These are phyloP conservation scores for Ceratocystis lukuohia DNA, from an alignment of 2,329 filamentous ascomycete genomes.

Conservation along the genomic window DNA sequence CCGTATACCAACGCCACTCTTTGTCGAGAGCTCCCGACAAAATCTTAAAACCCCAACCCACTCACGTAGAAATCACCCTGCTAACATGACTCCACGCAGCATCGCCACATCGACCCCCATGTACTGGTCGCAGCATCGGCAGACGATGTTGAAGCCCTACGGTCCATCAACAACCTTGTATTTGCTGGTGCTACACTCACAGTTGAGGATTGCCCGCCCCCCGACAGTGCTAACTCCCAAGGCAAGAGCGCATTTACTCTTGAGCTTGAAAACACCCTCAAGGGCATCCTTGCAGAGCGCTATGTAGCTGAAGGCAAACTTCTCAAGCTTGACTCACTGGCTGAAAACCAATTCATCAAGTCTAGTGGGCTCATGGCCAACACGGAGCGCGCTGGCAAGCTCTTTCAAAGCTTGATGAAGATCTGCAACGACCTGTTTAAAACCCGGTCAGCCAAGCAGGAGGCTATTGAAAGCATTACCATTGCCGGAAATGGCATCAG, in stretches of 20 bases:
- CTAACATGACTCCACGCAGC: conserved; percentile 50
- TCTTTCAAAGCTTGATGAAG: conserved; percentile 83
- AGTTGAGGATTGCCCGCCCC: conserved; percentile 10
- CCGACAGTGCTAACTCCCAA: neutral
- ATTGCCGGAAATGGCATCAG: conserved; percentile 68
- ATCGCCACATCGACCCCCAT: conserved; percentile 50
- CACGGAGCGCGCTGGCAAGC: conserved; percentile 62
- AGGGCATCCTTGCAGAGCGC: conserved; percentile 56
- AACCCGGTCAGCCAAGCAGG: conserved; percentile 54
- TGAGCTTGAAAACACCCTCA: conserved; percentile 55
- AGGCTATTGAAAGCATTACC: conserved; percentile 69
- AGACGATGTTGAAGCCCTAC: conserved; percentile 49
- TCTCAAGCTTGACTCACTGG: conserved; percentile 68
- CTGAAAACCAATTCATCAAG: conserved; percentile 56
- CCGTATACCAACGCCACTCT: neutral
- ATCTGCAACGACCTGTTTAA: conserved; percentile 70
- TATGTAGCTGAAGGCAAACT: conserved; percentile 62
- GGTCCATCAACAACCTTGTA: conserved; percentile 53
- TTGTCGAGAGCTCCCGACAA: too few relatives aligned
- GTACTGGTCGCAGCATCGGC: conserved; percentile 54
- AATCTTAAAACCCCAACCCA: neutral
- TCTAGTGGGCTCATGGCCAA: conserved; percentile 63
- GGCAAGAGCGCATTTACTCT: conserved; percentile 38
- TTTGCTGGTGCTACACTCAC: conserved; percentile 53
- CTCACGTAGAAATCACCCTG: conserved; percentile 36